Conservation (phyloP, 2,329 filamentous ascomycete genomes). For the Cladosporium sp. region DNA sequence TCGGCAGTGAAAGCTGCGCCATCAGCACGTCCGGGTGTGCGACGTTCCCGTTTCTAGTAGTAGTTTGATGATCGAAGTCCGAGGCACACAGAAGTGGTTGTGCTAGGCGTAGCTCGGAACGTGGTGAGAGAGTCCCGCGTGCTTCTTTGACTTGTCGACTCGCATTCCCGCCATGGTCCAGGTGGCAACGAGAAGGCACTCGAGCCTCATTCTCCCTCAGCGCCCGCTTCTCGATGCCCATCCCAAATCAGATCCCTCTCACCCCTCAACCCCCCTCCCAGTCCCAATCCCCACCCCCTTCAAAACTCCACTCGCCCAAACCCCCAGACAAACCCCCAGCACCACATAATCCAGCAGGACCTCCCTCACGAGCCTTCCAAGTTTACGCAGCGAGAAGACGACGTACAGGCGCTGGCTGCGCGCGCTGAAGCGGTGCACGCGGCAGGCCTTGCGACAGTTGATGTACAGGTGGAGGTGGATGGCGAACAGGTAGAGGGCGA, state of each 20-base stretch:
- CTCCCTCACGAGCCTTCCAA: background rate
- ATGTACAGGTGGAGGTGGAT: conserved; percentile 7
- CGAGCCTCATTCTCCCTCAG: background rate
- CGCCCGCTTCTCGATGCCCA: background rate
- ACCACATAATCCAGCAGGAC: conserved; percentile 7
- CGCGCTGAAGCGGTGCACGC: conserved; percentile 9
- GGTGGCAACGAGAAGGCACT: no score
- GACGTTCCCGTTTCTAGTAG: no score
- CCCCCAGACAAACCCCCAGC: background rate
- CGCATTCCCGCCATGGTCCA: no score
- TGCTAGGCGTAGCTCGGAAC: no score
- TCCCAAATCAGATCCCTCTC: background rate
- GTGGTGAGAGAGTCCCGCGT: no score
- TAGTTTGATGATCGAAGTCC: no score
- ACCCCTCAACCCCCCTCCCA: background rate
- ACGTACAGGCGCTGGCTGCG: conserved; percentile 9
- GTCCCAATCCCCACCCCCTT: background rate
- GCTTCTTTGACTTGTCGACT: no score
- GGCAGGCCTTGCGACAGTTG: conserved; percentile 4
- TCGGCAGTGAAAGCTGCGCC: no score
- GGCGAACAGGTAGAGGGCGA: conserved; percentile 2
- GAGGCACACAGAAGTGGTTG: no score
- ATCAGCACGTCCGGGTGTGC: no score
- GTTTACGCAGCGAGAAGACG: conserved; percentile 8
- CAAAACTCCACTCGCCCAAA: conserved; percentile 1